Base-by-base conservation (phyloP, 768 basidiomycete genomes). In the Auricularia heimuer region DNA sequence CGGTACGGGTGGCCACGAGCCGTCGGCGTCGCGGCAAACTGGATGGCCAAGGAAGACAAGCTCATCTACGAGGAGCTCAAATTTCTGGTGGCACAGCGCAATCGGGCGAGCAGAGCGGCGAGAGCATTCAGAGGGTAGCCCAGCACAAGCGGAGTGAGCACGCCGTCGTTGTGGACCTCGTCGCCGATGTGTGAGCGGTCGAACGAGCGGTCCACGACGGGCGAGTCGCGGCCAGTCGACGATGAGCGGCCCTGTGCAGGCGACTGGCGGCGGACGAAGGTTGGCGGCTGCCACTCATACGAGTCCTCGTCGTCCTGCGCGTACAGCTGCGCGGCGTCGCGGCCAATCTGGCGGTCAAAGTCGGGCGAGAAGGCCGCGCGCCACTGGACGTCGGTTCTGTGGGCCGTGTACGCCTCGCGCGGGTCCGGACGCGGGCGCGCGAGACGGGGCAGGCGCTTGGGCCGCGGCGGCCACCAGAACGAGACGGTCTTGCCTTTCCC, bases 41-140 rank as follows among this genome's bases (percentile, higher is more conserved):
- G 96, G 97, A 73, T 98, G 95, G 0, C 97, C 97, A 54, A 98
- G 81, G 73, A 98, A 98, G 4, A 86, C 91, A 33, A 98, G 80
- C 70, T 94, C 88, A 72, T 98, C 94, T 33, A 97, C 88, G 47
- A 92, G 76, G 36, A 99, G 83, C 73, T 96, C 94, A 72, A 97
- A 98, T 71, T 92, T 92, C 74, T 93, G 91, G 75, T 99, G 93
- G 70, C 94, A 97, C 74, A 94, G 85, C 14, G 86, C 81, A 8
- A 60, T 82, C 0, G 96, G 66, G 89, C 90, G 2, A 98, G 80
- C 68, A 96, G 77, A 54, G 82, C 82, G 33, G 92, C 90, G 36
- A 98, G 80, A 71, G 93, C 90, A 66, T 90, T 87, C 4, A 88
- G 78, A 3, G 88, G 83, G 74, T 90, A 95, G 2, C 89, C 89